Base-by-base conservation (phyloP, 2,329 filamentous ascomycete species). In the Stromatinia cepivora region DNA sequence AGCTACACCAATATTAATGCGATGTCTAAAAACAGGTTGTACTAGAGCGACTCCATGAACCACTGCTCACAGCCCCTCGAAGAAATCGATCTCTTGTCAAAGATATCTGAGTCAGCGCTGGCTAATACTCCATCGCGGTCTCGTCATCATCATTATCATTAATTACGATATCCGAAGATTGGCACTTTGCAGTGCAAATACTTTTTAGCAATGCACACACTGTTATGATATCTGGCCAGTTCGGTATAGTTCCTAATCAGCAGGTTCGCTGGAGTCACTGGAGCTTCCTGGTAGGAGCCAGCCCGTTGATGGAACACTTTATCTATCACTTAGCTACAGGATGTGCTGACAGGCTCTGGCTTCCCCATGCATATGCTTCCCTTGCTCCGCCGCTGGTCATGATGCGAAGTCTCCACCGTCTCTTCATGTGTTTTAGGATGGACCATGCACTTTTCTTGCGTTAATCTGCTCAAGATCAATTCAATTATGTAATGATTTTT, bases 71-170 rank as follows among this genome's bases (percentile, higher is more conserved):
- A 48, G 34, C 6, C 8, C 34, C 8, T 17, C 3, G 2, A 25
- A 39, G 7, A 8, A 15, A 22, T 25, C 6, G 48, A n/a, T 25
- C n/a, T n/a, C 10, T 50, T 50, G 1, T 56, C 17, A 9, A 22
- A 34, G 20, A 2, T 1, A 28, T 13, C 7, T 0, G 1, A 2
- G 2, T 4, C 2, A 28, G 25, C 15, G 4, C 25, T 57, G 6
- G 20, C 36, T 57, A 22, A 3, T n/a, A 3, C 7, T 39, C 10
- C 2, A 4, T 34, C 28, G 28, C 10, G 3, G 15, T 11, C 34
- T 34, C 28, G 8, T 25, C 28, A 3, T 10, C 17, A 17, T 54
- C 15, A 4, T 56, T 31, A 0, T 20, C 28, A 11, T 22, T 4
- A 20, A 13, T 11, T 10, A 34, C 15, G 17, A 56, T 17, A 9